Evolutionary conservation across 306 rosid genomes (phyloP).

Genomic region (Quercus gilva): DNA sequence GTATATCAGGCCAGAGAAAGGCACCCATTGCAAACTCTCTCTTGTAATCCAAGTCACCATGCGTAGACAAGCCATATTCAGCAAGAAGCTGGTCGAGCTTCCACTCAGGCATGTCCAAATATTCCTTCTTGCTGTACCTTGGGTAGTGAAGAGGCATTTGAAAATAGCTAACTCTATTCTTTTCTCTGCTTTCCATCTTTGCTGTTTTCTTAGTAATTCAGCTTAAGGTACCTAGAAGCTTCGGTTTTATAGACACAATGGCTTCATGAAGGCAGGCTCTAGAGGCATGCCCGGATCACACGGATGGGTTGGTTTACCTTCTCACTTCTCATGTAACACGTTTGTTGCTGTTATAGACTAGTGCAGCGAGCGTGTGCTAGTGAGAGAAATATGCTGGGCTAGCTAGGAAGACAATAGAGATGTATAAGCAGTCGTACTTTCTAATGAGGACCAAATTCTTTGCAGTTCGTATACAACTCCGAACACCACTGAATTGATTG

Average conservation of each 20-base stretch:
- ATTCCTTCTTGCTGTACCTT: conserved; percentile 66
- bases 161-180: conserved; percentile 35
- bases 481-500: no score
- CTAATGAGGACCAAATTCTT: not conserved
- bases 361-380: not conserved
- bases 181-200: conserved; percentile 41
- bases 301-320: conserved; percentile 63
- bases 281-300: conserved; percentile 54
- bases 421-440: not conserved
- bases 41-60: conserved; percentile 69
- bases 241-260: not conserved
- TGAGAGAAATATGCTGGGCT: not conserved
- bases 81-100: conserved; percentile 61
- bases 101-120: conserved; percentile 77
- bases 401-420: no score
- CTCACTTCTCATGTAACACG: conserved; percentile 45
- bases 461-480: no score
- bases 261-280: conserved; percentile 27
- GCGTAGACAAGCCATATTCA: conserved; percentile 64
- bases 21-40: conserved; percentile 76
- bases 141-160: conserved; percentile 88
- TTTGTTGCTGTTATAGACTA: conserved; percentile 3
- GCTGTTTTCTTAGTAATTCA: not conserved
- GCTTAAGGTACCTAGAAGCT: not conserved
- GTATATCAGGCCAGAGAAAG: conserved; percentile 62